Evolutionary conservation across 129 eudicot genomes (phyloP).

Genomic region (Rutidosis leptorrhynchoides): DNA sequence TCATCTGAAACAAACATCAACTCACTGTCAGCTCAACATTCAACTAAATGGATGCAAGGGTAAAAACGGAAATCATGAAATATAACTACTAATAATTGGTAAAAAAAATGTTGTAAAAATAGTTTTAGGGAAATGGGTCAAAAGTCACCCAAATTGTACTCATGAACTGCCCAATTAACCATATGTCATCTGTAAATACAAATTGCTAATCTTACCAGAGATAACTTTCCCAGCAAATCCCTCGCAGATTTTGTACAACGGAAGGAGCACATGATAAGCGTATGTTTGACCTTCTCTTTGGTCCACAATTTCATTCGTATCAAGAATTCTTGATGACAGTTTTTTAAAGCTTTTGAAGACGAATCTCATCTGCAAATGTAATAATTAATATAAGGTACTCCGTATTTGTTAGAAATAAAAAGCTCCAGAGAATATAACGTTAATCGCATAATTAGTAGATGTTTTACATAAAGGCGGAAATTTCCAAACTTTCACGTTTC

Average conservation of each 20-base stretch:
- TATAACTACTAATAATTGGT: neutral
- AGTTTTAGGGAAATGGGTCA: no score
- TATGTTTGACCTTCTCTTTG: constrained; percentile 40
- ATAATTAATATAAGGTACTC: no score
- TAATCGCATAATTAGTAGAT: neutral
- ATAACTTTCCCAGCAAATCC: constrained; percentile 76
- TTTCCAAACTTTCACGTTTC: neutral
- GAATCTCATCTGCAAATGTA: constrained; percentile 56
- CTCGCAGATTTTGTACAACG: constrained; percentile 76
- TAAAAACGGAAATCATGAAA: neutral
- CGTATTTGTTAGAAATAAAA: neutral
- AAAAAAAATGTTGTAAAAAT: no score
- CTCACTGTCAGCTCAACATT: neutral
- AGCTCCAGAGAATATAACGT: neutral
- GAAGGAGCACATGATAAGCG: constrained; percentile 62
- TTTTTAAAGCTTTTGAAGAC: constrained; percentile 49
- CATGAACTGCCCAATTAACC: no score
- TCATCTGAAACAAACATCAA: constrained; percentile 48
- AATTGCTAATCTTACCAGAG: constrained; percentile 44
- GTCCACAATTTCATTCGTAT: constrained; percentile 11
- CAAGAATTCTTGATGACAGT: constrained; percentile 47
- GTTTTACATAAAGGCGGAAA: neutral
- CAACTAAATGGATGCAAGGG: constrained; percentile 9
- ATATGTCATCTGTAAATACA: no score
- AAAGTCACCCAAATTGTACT: no score